A percentile compares a stretch with the other conserved stretches of the same genome.
These are phyloP conservation scores for Pseudocercospora musae DNA, from an alignment of 2,329 filamentous ascomycete species.

Conservation along the genomic window DNA sequence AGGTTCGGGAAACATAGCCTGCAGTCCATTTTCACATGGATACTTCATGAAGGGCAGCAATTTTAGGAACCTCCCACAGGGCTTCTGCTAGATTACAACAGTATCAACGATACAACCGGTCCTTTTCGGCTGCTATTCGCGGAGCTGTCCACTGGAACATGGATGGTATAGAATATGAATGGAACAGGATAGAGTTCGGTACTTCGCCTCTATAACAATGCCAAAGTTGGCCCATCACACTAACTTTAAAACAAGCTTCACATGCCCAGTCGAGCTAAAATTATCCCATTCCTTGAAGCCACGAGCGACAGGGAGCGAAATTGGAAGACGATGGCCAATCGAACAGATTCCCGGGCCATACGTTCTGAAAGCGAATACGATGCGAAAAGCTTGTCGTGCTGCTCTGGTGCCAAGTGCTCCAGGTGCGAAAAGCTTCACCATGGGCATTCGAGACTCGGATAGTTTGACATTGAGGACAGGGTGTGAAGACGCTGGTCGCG, in stretches of 20 bases:
- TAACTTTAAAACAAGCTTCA: background rate
- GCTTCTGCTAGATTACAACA: background rate
- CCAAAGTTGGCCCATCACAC: background rate
- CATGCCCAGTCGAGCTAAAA: background rate
- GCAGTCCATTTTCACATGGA: background rate
- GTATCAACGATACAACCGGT: background rate
- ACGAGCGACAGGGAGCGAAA: background rate
- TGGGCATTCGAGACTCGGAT: background rate
- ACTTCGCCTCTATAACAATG: background rate
- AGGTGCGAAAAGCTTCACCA: background rate
- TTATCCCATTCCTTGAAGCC: background rate
- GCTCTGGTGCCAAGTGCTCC: background rate
- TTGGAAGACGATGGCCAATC: background rate
- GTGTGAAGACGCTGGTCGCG: background rate
- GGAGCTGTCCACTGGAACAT: background rate
- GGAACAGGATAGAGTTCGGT: conserved; percentile 3
- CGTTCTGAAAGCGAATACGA: background rate
- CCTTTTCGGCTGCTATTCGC: background rate
- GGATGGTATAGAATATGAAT: background rate
- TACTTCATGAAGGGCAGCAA: background rate
- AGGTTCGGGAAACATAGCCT: background rate
- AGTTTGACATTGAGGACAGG: background rate
- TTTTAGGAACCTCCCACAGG: background rate
- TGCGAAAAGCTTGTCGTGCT: background rate
- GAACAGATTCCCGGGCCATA: background rate